Evolutionary conservation across 2,329 filamentous ascomycete genomes (phyloP).

Genomic region (Helotiales sp.): DNA sequence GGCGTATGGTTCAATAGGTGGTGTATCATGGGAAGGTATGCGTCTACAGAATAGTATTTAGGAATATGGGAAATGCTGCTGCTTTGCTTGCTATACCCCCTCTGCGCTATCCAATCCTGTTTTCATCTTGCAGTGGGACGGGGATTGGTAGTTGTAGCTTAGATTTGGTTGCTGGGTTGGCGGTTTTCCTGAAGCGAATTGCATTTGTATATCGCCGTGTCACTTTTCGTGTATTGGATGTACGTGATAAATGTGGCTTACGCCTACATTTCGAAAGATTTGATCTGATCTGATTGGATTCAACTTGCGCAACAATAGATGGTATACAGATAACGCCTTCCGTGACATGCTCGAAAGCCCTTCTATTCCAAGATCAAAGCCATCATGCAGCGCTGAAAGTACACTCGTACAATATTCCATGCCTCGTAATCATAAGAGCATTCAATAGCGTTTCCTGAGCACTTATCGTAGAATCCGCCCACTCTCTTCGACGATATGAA

Average conservation of each 20-base stretch:
- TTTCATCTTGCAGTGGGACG: not conserved
- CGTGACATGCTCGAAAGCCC: not conserved
- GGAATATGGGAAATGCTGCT: too few relatives aligned
- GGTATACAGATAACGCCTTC: slow-evolving; percentile 1
- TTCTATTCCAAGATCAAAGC: not conserved
- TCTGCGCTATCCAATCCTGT: not conserved
- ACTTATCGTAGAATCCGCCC: not conserved
- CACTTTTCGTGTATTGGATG: too few relatives aligned
- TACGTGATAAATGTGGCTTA: too few relatives aligned
- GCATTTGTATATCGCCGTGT: too few relatives aligned
- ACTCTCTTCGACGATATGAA: not conserved
- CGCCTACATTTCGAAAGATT: too few relatives aligned
- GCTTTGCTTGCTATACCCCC: not conserved
- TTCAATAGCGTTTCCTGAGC: too few relatives aligned
- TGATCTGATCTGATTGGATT: not conserved
- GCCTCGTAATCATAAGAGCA: too few relatives aligned
- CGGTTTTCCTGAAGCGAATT: not conserved
- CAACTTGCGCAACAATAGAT: not conserved
- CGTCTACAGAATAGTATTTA: not conserved
- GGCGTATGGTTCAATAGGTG: not conserved
- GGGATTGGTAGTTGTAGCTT: not conserved
- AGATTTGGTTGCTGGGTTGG: not conserved
- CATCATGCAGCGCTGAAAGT: too few relatives aligned
- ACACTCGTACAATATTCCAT: too few relatives aligned
- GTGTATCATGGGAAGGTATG: not conserved